Percentiles rank a stretch among this genome's conserved stretches.
Evolutionary conservation across 129 eudicot species (phyloP).

Genomic region (Scalesia atractyloides): DNA sequence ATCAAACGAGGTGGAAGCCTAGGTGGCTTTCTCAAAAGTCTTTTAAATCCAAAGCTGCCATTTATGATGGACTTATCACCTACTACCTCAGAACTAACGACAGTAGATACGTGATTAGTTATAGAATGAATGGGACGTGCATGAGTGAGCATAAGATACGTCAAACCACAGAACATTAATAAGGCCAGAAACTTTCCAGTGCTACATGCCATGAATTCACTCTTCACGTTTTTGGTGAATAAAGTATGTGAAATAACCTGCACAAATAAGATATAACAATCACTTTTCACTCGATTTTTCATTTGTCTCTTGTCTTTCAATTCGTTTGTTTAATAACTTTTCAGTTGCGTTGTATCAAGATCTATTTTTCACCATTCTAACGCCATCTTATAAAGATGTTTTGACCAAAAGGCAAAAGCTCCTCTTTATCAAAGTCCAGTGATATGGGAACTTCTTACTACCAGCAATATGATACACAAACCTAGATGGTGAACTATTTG

Average conservation of each 20-base stretch:
- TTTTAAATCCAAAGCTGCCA: slow-evolving; percentile 51
- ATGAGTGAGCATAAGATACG: slow-evolving; percentile 66
- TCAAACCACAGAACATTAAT: slow-evolving; percentile 67
- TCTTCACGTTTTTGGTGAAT: slow-evolving; percentile 57
- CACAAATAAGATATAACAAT: slow-evolving; percentile 25
- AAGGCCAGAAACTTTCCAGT: slow-evolving; percentile 77
- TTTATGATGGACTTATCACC: slow-evolving; percentile 38
- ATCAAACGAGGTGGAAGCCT: slow-evolving; percentile 85
- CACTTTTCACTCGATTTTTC: background rate
- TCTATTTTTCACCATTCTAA: background rate
- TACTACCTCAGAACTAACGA: slow-evolving; percentile 38
- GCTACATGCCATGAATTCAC: slow-evolving; percentile 62
- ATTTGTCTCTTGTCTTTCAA: background rate
- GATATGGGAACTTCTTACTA: slow-evolving; percentile 12
- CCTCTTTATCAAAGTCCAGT: slow-evolving; percentile 3
- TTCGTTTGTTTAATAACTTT: background rate
- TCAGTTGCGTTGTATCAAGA: background rate
- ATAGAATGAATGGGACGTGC: slow-evolving; percentile 44
- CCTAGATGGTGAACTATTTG: background rate
- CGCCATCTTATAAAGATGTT: slow-evolving; percentile 1
- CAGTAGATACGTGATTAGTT: slow-evolving; percentile 39
- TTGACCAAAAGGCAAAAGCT: slow-evolving; percentile 21
- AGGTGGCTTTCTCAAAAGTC: slow-evolving; percentile 73
- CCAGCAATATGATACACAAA: slow-evolving; percentile 11
- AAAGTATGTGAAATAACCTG: slow-evolving; percentile 67